phyloP scores from a whole-genome alignment of 2,329 filamentous ascomycete species.

The Coniochaeta hoffmannii region DNA sequence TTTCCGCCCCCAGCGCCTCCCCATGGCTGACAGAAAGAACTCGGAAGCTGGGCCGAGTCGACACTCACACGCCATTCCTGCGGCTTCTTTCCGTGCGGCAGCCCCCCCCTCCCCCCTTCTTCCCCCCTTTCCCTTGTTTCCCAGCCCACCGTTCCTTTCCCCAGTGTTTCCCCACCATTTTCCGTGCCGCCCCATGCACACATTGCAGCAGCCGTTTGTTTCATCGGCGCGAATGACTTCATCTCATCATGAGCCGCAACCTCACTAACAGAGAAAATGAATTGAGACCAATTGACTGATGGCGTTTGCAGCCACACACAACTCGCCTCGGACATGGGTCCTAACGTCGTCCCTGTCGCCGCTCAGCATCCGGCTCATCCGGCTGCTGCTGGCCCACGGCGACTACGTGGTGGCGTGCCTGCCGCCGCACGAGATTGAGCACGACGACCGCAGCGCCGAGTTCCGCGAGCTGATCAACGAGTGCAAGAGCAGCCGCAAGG shows the following conservation, averaged over 20 bases:
- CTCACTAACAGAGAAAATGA: not conserved
- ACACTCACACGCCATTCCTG: constrained; percentile 35
- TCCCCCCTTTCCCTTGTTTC: constrained; percentile 12
- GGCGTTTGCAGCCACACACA: constrained; percentile 50
- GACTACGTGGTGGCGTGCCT: constrained; percentile 86
- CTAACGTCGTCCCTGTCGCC: constrained; percentile 82
- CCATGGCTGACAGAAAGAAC: constrained; percentile 38
- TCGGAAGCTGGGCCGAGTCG: constrained; percentile 33
- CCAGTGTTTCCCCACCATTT: constrained; percentile 1
- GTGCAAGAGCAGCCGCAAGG: constrained; percentile 54
- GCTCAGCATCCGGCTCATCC: constrained; percentile 73
- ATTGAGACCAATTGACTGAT: constrained; percentile 19
- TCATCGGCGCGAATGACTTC: not conserved
- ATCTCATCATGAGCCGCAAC: not conserved
- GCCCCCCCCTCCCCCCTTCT: constrained; percentile 4
- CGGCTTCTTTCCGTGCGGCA: constrained; percentile 45
- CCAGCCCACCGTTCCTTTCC: constrained; percentile 20
- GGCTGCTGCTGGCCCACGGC: constrained; percentile 78
- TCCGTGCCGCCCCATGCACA: not conserved
- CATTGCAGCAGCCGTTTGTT: not conserved
- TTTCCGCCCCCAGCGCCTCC: constrained; percentile 7
- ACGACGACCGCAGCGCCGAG: constrained; percentile 67
- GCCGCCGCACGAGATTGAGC: constrained; percentile 68
- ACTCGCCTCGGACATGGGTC: constrained; percentile 84
- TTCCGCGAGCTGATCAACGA: constrained; percentile 73